Base-by-base conservation (phyloP, 169 alveolate genomes). In the Cytauxzoon felis region DNA sequence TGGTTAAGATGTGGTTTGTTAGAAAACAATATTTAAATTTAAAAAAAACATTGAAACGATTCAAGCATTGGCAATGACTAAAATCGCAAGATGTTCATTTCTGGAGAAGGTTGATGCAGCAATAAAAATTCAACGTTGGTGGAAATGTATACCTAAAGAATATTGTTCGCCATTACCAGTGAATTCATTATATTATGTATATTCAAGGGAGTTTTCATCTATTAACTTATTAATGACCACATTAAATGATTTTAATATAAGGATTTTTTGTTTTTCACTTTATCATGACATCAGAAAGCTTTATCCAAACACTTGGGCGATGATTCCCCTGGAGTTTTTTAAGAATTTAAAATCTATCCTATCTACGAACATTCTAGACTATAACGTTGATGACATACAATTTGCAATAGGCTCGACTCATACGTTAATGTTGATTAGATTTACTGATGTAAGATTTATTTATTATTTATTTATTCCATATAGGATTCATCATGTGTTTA, bases 301-400 rank as follows among this genome's bases (percentile, higher is more conserved):
- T 1, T 85, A 85, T 30, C 84, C 89, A 29, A 80, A 79, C 8
- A 65, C 91, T 23, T 85, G 91, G 91, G 88, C 91, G n/a, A 30
- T 51, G 49, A 78, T 78, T 16, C 88, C 88, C 30, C 57, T 45
- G 51, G 62, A 48, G 16, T 47, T 85, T 23, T 42, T 85, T 48
- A 60, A 36, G 38, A 73, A 68, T 24, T 5, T 81, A 3, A 33
- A 47, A 5, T 70, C 43, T 8, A 49, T 59, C 27, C 62, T 59
- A 50, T 19, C 64, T 6, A 4, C 67, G 23, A 81, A 45, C 29
- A 32, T 49, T 13, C 51, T 47, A 18, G 50, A 23, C 41, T 38
- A 52, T n/a, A 11, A 24, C 19, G 54, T 73, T 8, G 40, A 26
- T 1, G 34, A 53, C 1, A 33, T 73, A 4, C 49, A 63, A 38